A percentile compares a stretch with the other conserved stretches of the same genome.
Evolutionary conservation across 805 yeast species (phyloP).

Genomic region (Zygosaccharomyces bailii): DNA sequence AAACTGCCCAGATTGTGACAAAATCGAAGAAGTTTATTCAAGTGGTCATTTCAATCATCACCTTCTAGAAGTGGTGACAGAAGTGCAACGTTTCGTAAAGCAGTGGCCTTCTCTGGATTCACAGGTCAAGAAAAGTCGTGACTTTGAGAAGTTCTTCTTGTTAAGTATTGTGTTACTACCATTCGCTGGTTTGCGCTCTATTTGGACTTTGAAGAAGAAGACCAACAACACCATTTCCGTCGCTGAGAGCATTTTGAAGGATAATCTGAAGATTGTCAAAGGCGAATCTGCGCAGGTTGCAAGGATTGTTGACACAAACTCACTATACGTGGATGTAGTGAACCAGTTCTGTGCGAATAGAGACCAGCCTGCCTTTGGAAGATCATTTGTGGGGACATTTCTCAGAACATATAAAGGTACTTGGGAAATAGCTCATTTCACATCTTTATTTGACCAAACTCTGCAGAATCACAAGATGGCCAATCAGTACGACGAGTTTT

Average conservation of each 20-base stretch:
- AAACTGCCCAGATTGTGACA: conserved; percentile 20
- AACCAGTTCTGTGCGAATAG: conserved; percentile 20
- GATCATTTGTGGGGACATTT: conserved; percentile 60
- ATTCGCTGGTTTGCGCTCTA: conserved; percentile 20
- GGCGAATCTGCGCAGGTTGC: conserved; percentile 51
- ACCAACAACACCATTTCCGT: conserved; percentile 25
- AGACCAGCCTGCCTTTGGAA: conserved; percentile 24
- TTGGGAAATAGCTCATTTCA: conserved; percentile 46
- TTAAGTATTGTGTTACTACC: conserved; percentile 25
- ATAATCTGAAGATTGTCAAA: conserved; percentile 66
- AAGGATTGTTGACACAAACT: conserved; percentile 39
- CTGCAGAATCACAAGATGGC: conserved; percentile 18
- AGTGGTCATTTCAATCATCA: conserved; percentile 18
- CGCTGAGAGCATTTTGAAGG: conserved; percentile 52
- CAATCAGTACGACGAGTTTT: conserved; percentile 35
- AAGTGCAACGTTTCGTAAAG: conserved; percentile 9
- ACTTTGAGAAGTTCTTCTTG: conserved; percentile 23
- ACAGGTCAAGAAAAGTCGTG: not conserved
- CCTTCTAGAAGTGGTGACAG: conserved; percentile 7
- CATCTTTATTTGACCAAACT: conserved; percentile 28
- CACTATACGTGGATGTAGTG: conserved; percentile 31
- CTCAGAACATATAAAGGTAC: conserved; percentile 52
- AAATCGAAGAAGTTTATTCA: conserved; percentile 19
- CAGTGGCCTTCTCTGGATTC: conserved; percentile 10
- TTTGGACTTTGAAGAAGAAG: conserved; percentile 30